Conservation (phyloP, 1,284 basidiomycete genomes). For the Boletellus deceptivus region DNA sequence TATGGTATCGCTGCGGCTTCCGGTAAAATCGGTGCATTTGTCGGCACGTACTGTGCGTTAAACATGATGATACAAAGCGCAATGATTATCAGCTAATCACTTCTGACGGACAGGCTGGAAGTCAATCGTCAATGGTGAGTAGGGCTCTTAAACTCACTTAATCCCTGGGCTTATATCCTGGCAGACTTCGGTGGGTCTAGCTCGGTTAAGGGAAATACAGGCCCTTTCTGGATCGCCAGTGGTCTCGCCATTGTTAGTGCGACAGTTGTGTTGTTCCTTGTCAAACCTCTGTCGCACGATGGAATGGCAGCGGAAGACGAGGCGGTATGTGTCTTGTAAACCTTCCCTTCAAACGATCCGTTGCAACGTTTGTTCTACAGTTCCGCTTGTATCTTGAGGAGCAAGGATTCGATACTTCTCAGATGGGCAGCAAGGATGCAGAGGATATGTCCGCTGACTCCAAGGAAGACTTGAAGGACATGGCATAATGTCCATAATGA, state of each 20-base stretch:
- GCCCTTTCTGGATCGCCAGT: conserved; percentile 80
- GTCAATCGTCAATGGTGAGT: conserved; percentile 56
- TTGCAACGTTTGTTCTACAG: conserved; percentile 30
- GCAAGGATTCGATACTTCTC: conserved; percentile 73
- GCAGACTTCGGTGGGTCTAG: conserved; percentile 61
- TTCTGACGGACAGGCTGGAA: conserved; percentile 53
- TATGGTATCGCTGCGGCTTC: conserved; percentile 85
- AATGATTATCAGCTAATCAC: conserved; percentile 8
- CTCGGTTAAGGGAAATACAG: conserved; percentile 61
- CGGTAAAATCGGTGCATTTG: conserved; percentile 89
- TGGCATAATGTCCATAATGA: conserved; percentile 11
- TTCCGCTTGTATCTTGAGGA: conserved; percentile 80
- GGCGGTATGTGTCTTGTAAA: conserved; percentile 16
- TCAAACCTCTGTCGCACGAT: conserved; percentile 73
- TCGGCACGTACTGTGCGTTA: conserved; percentile 70
- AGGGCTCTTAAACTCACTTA: neutral
- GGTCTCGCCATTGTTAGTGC: conserved; percentile 82
- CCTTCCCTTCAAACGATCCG: neutral
- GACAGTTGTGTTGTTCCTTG: conserved; percentile 68
- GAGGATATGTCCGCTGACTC: conserved; percentile 20
- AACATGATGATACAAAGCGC: neutral
- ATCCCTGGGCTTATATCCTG: conserved; percentile 7
- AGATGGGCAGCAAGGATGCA: conserved; percentile 52
- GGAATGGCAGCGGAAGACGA: conserved; percentile 79
- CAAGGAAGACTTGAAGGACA: conserved; percentile 1